Base-by-base conservation (phyloP, 805 yeast species). In the Ogataea paradorogensis region DNA sequence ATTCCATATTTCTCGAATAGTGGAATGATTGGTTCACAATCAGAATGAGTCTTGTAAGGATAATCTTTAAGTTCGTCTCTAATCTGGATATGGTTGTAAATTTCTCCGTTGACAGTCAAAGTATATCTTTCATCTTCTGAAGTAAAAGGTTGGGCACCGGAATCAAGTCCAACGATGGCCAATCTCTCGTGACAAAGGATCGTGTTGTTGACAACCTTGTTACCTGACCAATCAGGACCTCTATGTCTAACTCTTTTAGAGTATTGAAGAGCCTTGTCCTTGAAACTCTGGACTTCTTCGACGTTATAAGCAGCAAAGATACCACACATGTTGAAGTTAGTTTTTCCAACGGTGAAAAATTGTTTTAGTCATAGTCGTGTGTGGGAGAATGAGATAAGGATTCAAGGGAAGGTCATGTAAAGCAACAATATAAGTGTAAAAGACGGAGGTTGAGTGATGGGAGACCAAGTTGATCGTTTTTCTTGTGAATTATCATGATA, bases 181-280 rank as follows among this genome's bases (percentile, higher is more conserved):
- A 93, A 75, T 73, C 99, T 86, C 73, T 93, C 99, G 65, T 93
- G 99, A 55, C 85, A 82, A 52, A 93, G 68, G 52, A 93, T 82
- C 33, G 97, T 87, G 50, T 71, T 64, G 81, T 86, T 86, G 61
- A 81, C 80, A 51, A 76, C 69, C 50, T 75, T 63, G 80, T 88
- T 89, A 59, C 99, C 99, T 27, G 89, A 76, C 99, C 99, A 93
- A 69, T 93, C 99, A 53, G 99, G 99, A 59, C 99, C 99, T 69
- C 99, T 83, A 69, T 93, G 99, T 71, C 99, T 82, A 64, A 91
- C 84, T 69, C 90, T 79, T 67, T 88, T 91, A 47, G 98, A 76
- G 63, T 87, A 75, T 64, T 87, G 95, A 47, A 93, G 74, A 31
- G 98, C 98, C 61, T 82, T 82, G 48, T 82, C 77, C 68, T 90